A percentile compares a stretch with the other conserved stretches of the same genome.
phyloP scores from a whole-genome alignment of 108 stramenopile genomes.

The Heterococcus sp. region DNA sequence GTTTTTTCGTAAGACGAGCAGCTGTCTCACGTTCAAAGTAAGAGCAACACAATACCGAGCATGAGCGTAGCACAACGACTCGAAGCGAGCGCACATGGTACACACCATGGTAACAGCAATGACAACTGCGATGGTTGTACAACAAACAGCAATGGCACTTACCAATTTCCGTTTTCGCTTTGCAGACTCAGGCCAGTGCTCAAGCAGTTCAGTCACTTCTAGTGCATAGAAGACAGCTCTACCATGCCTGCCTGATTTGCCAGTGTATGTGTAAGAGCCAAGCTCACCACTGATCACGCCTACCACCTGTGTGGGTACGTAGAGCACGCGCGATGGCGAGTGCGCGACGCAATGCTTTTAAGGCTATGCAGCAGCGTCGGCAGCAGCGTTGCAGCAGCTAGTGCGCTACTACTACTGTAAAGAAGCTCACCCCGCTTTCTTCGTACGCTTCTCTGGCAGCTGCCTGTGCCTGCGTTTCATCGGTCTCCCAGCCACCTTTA shows the following conservation, averaged over 20 bases:
- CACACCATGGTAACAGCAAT: background rate
- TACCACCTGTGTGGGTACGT: conserved; percentile 36
- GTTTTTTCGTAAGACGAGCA: too few species aligned
- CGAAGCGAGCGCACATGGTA: too few species aligned
- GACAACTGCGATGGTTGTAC: background rate
- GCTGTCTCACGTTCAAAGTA: too few species aligned
- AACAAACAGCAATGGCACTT: conserved; percentile 5
- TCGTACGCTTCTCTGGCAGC: conserved; percentile 83
- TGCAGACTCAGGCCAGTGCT: conserved; percentile 77
- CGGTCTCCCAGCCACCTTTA: conserved; percentile 90
- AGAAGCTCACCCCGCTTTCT: conserved; percentile 69
- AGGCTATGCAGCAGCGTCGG: background rate
- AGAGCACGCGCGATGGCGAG: background rate
- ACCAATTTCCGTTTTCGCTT: conserved; percentile 23
- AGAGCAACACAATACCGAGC: too few species aligned
- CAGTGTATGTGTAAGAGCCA: conserved; percentile 62
- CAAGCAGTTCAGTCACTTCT: conserved; percentile 71
- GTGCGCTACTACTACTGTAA: background rate
- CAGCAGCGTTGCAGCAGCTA: background rate
- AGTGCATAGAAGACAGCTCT: conserved; percentile 73
- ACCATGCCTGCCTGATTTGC: conserved; percentile 71
- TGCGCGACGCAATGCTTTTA: background rate
- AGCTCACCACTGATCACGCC: conserved; percentile 66
- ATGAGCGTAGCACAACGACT: too few species aligned
- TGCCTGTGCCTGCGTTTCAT: conserved; percentile 79